Percentiles rank a stretch among this genome's conserved stretches.
These are phyloP conservation scores for Chaetomium sp. DNA, from an alignment of 2,329 filamentous ascomycete species.

Conservation along the genomic window DNA sequence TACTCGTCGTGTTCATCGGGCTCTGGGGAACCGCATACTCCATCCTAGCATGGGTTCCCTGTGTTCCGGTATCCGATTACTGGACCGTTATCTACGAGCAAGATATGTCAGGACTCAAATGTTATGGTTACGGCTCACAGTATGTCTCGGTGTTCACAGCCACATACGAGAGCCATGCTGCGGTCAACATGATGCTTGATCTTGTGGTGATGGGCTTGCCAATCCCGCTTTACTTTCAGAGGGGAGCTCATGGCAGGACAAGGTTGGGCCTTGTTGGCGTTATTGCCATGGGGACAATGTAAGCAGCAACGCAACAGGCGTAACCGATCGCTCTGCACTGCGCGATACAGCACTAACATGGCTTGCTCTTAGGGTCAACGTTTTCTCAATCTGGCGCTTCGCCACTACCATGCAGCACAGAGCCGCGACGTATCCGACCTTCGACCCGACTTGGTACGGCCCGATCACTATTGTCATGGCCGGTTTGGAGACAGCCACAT, in stretches of 20 bases:
- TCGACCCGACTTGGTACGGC: conserved; percentile 31
- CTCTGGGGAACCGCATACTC: conserved; percentile 29
- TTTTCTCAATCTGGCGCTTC: conserved; percentile 29
- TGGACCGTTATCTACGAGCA: conserved; percentile 15
- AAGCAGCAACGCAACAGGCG: not conserved
- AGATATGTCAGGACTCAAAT: conserved; percentile 17
- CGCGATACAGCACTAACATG: too few relatives aligned
- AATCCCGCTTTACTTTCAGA: conserved; percentile 28
- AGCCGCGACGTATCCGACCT: conserved; percentile 27
- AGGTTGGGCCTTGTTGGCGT: conserved; percentile 27
- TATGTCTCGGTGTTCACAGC: conserved; percentile 23
- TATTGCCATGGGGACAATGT: conserved; percentile 27
- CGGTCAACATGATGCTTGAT: conserved; percentile 31
- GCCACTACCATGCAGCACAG: conserved; percentile 27
- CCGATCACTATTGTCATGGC: conserved; percentile 20
- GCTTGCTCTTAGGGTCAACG: conserved; percentile 13
- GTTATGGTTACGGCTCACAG: conserved; percentile 30
- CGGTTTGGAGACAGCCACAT: conserved; percentile 15
- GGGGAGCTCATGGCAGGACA: conserved; percentile 18
- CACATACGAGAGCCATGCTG: conserved; percentile 30
- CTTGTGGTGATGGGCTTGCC: conserved; percentile 29
- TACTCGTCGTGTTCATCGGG: conserved; percentile 5
- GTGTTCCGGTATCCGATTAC: conserved; percentile 18
- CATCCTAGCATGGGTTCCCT: conserved; percentile 27
- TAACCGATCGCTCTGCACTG: too few relatives aligned